Percentiles rank a stretch among this genome's conserved stretches.
These are phyloP conservation scores for Fusarium sambucinum DNA, from an alignment of 2,329 filamentous ascomycete genomes.

Conservation along the genomic window DNA sequence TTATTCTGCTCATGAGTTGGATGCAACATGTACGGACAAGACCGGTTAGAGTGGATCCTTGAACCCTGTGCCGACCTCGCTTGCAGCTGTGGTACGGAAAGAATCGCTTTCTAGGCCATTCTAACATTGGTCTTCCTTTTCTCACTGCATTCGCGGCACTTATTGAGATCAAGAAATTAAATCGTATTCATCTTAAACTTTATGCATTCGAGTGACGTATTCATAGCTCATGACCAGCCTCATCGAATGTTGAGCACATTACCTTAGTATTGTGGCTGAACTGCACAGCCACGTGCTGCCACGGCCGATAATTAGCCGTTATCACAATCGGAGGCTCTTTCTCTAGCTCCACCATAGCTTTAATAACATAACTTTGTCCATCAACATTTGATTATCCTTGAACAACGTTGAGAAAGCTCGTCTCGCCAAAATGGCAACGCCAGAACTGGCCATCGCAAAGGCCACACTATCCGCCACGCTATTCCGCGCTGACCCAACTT, in stretches of 20 bases:
- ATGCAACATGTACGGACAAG: conserved; percentile 35
- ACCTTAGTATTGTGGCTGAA: neutral
- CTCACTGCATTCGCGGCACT: neutral
- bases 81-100: conserved; percentile 35
- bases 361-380: conserved; percentile 20
- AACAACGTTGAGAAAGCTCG: neutral
- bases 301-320: conserved; percentile 36
- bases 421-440: conserved; percentile 68
- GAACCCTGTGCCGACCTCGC: conserved; percentile 38
- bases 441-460: conserved; percentile 81
- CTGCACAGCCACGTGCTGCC: conserved; percentile 25
- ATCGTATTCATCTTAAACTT: neutral
- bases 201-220: conserved; percentile 10
- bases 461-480: conserved; percentile 81
- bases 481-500: conserved; percentile 78
- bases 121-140: neutral
- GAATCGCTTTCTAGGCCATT: conserved; percentile 24
- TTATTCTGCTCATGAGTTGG: conserved; percentile 27
- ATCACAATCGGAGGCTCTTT: conserved; percentile 2
- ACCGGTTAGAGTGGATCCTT: conserved; percentile 42
- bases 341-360: conserved; percentile 35
- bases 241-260: neutral
- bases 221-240: conserved; percentile 2
- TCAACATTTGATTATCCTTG: conserved; percentile 6
- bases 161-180: neutral